A percentile compares a stretch with the other conserved stretches of the same genome.
phyloP scores from a whole-genome alignment of 345 rosid species.

The Chamaenerion angustifolium region DNA sequence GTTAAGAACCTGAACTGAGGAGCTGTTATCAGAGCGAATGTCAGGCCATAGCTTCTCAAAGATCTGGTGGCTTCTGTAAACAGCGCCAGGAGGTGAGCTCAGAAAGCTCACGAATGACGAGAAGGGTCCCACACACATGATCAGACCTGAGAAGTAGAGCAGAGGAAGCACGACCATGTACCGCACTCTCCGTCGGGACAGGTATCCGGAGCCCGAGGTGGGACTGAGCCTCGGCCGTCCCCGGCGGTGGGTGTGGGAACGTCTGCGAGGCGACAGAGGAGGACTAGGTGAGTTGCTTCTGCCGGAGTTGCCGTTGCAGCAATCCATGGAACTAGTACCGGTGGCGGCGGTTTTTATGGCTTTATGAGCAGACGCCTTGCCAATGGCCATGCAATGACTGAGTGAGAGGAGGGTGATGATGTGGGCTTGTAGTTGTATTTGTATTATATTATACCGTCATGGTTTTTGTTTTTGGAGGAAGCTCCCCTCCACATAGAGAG shows the following conservation, averaged over 20 bases:
- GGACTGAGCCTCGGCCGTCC: constrained; percentile 39
- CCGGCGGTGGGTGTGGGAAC: constrained; percentile 31
- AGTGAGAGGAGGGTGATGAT: background rate
- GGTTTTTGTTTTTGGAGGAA: too few species aligned
- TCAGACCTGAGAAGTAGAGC: constrained; percentile 56
- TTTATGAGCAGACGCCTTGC: constrained; percentile 1
- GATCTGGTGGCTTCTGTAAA: constrained; percentile 67
- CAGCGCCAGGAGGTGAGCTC: constrained; percentile 47
- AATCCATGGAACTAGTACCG: constrained; percentile 6
- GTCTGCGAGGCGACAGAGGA: constrained; percentile 53
- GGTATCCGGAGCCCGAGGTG: constrained; percentile 23
- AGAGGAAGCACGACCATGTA: constrained; percentile 47
- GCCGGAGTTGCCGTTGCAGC: constrained; percentile 18
- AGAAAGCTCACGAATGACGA: constrained; percentile 39
- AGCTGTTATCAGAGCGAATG: constrained; percentile 54
- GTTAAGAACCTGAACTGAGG: constrained; percentile 38
- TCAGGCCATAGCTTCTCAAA: constrained; percentile 57
- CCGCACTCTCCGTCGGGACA: constrained; percentile 45
- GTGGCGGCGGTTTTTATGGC: constrained; percentile 3
- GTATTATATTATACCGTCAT: too few species aligned
- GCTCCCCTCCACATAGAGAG: too few species aligned
- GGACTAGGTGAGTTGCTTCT: constrained; percentile 63
- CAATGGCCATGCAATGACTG: constrained; percentile 21
- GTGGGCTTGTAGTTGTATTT: too few species aligned
- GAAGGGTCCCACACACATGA: constrained; percentile 77